Evolutionary conservation across 2,329 filamentous ascomycete genomes (phyloP).

Genomic region (Trichoderma breve): DNA sequence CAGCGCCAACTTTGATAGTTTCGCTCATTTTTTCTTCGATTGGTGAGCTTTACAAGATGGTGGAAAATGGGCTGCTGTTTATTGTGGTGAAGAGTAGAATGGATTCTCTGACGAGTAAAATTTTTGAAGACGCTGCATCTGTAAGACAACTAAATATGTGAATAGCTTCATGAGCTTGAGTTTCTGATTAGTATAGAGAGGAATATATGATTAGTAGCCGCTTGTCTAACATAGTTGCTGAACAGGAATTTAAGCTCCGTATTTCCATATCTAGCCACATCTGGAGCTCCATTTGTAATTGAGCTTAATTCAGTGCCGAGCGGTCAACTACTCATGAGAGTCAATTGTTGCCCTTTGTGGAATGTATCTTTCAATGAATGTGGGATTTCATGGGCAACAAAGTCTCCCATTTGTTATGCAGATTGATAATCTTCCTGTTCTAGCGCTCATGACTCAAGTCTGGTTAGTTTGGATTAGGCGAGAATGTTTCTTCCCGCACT

Average conservation of each 20-base stretch:
- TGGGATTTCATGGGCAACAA: not conserved
- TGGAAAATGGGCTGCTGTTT: no score
- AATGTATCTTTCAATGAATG: not conserved
- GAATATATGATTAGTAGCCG: not conserved
- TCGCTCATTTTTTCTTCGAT: not conserved
- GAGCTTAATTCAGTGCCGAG: not conserved
- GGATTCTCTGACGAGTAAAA: not conserved
- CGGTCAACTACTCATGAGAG: not conserved
- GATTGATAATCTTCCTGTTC: not conserved
- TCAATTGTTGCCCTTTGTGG: not conserved
- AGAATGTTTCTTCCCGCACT: not conserved
- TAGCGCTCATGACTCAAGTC: not conserved
- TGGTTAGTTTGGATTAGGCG: not conserved
- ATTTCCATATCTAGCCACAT: not conserved
- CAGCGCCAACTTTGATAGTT: conserved; percentile 43
- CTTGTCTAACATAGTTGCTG: not conserved
- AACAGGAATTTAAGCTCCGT: not conserved
- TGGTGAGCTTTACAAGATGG: not conserved
- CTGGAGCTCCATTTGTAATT: not conserved
- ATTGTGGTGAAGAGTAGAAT: not conserved
- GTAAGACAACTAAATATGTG: not conserved
- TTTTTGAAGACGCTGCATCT: not conserved
- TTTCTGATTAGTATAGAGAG: not conserved
- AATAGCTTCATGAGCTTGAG: not conserved
- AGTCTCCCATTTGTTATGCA: not conserved